Conservation (phyloP, 257 asterid species). For the Salvia miltiorrhiza region DNA sequence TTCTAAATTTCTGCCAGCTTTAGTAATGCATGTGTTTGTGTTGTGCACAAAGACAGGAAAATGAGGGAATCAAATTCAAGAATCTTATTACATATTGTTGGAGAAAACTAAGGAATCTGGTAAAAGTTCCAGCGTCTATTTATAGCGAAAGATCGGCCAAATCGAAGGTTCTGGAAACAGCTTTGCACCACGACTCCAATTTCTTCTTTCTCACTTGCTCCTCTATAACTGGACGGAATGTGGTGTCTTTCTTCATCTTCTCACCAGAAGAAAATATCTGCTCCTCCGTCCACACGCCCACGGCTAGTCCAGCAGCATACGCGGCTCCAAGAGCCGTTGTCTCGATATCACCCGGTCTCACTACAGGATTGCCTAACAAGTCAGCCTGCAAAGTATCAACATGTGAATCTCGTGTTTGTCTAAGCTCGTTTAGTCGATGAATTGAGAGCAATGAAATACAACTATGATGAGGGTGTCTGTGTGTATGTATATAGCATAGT, state of each 20-base stretch:
- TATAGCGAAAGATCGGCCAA: constrained; percentile 75
- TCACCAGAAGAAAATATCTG: constrained; percentile 62
- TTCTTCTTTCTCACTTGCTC: constrained; percentile 69
- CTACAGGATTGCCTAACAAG: constrained; percentile 71
- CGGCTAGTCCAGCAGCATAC: constrained; percentile 92
- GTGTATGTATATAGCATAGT: not conserved
- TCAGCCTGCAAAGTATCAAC: constrained; percentile 51
- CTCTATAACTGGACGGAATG: constrained; percentile 46
- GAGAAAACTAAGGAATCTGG: not conserved
- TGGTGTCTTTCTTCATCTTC: constrained; percentile 47
- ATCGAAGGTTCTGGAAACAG: constrained; percentile 71
- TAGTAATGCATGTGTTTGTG: not conserved
- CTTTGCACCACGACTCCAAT: constrained; percentile 89
- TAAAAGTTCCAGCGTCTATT: not conserved
- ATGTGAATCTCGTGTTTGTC: not conserved
- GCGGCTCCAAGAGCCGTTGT: constrained; percentile 99
- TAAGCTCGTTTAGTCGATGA: not conserved
- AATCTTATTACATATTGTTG: not conserved
- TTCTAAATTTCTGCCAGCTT: not conserved
- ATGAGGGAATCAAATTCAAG: not conserved
- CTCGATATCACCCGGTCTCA: constrained; percentile 84
- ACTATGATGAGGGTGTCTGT: not conserved
- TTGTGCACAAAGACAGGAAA: not conserved
- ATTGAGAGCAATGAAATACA: not conserved
- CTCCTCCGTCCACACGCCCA: constrained; percentile 71